phyloP scores from a whole-genome alignment of 257 asterid species.

The Solanum chmielewskii region DNA sequence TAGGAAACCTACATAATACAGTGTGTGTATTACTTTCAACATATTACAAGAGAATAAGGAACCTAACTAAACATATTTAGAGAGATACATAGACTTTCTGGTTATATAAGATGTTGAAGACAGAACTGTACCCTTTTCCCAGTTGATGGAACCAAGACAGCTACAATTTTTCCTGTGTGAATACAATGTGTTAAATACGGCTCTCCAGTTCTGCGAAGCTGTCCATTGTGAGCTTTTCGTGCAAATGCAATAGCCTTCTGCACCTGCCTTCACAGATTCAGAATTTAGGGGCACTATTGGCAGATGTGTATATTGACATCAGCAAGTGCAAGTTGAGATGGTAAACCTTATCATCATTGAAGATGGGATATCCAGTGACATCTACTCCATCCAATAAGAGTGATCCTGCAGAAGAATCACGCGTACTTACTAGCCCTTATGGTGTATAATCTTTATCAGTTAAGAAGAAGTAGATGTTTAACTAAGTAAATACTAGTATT shows the following conservation, averaged over 20 bases:
- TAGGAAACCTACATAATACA: background rate
- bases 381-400: constrained; percentile 81
- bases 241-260: constrained; percentile 92
- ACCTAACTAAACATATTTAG: background rate
- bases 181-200: constrained; percentile 90
- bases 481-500: background rate
- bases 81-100: background rate
- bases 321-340: constrained; percentile 32
- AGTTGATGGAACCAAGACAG: constrained; percentile 69
- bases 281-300: constrained; percentile 26
- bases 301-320: constrained; percentile 5
- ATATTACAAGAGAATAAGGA: background rate
- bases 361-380: constrained; percentile 79
- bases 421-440: background rate
- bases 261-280: constrained; percentile 89
- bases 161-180: constrained; percentile 80
- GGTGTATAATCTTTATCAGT: background rate
- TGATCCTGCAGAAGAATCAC: constrained; percentile 49
- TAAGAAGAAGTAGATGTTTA: background rate
- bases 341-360: constrained; percentile 74
- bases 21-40: background rate
- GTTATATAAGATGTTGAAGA: background rate
- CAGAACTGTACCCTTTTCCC: constrained; percentile 62
- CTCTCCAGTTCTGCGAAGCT: constrained; percentile 91
- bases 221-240: constrained; percentile 88